These are phyloP conservation scores for Fusarium metavorans DNA, from an alignment of 2,329 filamentous ascomycete species.

Conservation along the genomic window DNA sequence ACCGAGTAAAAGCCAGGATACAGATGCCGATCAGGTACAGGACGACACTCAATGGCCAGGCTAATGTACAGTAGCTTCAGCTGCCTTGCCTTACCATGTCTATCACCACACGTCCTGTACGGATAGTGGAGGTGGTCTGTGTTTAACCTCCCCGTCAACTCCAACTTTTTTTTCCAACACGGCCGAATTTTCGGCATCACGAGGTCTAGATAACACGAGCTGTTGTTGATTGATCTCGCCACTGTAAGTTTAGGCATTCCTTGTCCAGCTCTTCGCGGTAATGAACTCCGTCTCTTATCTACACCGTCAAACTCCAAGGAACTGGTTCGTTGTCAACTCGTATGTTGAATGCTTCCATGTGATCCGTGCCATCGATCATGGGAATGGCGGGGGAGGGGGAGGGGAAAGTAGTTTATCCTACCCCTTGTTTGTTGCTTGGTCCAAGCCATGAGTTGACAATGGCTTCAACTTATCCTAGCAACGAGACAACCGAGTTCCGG, in stretches of 20 bases:
- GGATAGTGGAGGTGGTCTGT: constrained; percentile 13
- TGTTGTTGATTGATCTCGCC: neutral
- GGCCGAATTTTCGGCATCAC: constrained; percentile 8
- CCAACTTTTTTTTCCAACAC: constrained; percentile 8
- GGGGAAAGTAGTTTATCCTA: constrained; percentile 7
- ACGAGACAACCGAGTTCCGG: neutral
- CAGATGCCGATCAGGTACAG: constrained; percentile 43
- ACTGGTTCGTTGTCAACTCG: constrained; percentile 29
- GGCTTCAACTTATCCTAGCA: neutral
- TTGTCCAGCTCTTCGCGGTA: neutral
- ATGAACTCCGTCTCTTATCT: constrained; percentile 6
- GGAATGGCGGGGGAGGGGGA: constrained; percentile 44
- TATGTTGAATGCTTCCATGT: constrained; percentile 40
- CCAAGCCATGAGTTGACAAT: constrained; percentile 1
- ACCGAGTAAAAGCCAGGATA: constrained; percentile 19
- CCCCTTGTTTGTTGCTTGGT: neutral
- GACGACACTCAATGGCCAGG: constrained; percentile 37
- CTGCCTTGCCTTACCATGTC: constrained; percentile 19
- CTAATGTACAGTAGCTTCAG: constrained; percentile 3
- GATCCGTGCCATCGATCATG: constrained; percentile 37
- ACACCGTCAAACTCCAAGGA: constrained; percentile 16
- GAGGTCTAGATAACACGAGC: neutral
- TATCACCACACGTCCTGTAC: constrained; percentile 17
- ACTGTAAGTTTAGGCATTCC: neutral
- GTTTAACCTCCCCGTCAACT: constrained; percentile 13